Evolutionary conservation across 768 basidiomycete species (phyloP), one percentile per base, ranked within the genome.

Genomic region (Kwoniella pini): DNA sequence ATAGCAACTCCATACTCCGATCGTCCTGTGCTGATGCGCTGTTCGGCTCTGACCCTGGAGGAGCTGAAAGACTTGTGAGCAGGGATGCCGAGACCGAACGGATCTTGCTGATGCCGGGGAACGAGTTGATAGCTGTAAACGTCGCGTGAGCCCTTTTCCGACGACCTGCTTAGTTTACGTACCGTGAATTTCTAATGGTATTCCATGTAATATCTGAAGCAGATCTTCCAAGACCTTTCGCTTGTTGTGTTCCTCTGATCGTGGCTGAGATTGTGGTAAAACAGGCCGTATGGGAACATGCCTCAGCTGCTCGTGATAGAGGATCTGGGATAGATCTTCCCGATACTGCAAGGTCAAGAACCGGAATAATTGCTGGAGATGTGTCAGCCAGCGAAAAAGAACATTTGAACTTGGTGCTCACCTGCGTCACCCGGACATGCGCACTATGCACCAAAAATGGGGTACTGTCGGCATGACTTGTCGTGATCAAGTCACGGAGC

Each of bases 151-250:
- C 33, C 15, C n/a, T n/a, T n/a, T n/a, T n/a, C n/a, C n/a, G n/a
- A n/a, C n/a, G n/a, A n/a, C n/a, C n/a, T n/a, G n/a, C n/a, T n/a
- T n/a, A n/a, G n/a, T n/a, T n/a, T n/a, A n/a, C 48, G 15, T 33
- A 50, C 48, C 48, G 21, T 50, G 48, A n/a, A 50, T 50, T 33
- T 50, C 48, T 13, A 50, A 30, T 17, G 48, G 48, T 50, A 50
- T 50, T 21, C 48, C 48, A 19, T 50, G 48, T 19, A 50, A n/a
- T 50, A 50, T 50, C 30, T 50, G 48, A 2, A 50, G 30, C n/a
- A 50, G 19, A 19, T 50, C 48, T 19, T 50, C 48, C 30, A 50
- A 21, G 4, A 50, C 48, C 21, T 50, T 50, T 21, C 48, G 27
- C n/a, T 50, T 50, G 19, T 50, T 50, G n/a, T 50, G 48, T 30